phyloP scores from a whole-genome alignment of 2,329 filamentous ascomycete genomes.

The Colletotrichum spaethianum region DNA sequence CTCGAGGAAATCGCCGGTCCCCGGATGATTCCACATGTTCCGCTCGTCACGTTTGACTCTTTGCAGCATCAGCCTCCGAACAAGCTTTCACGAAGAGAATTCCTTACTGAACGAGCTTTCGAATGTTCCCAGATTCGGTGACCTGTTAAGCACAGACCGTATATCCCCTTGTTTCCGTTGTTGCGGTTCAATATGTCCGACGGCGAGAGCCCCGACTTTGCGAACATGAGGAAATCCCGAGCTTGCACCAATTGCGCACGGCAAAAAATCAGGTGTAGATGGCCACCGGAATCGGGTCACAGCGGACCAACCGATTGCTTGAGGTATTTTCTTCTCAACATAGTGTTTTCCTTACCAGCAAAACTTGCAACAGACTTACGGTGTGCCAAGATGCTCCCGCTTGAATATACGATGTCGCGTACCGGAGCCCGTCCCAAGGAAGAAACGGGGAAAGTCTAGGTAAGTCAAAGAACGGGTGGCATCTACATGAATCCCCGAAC shows the following conservation, averaged over 20 bases:
- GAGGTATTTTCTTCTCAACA: slow-evolving; percentile 43
- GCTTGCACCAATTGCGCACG: slow-evolving; percentile 53
- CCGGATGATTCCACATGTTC: background rate
- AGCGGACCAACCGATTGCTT: slow-evolving; percentile 45
- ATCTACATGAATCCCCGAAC: too few species aligned
- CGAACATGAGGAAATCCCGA: slow-evolving; percentile 45
- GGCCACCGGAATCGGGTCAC: slow-evolving; percentile 46
- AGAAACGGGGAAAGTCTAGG: slow-evolving; percentile 55
- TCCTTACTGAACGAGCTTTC: background rate
- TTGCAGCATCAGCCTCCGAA: background rate
- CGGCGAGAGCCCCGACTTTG: slow-evolving; percentile 4
- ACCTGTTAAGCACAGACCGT: background rate
- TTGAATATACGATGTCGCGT: slow-evolving; percentile 52
- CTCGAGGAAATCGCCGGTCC: slow-evolving; percentile 25
- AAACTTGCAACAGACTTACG: background rate
- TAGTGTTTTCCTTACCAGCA: background rate
- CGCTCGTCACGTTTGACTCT: slow-evolving; percentile 3
- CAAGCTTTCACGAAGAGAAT: too few species aligned
- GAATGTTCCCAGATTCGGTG: background rate
- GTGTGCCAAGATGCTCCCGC: slow-evolving; percentile 49
- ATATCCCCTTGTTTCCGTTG: background rate
- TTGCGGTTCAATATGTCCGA: background rate
- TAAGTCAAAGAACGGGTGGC: slow-evolving; percentile 41
- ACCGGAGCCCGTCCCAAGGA: slow-evolving; percentile 51
- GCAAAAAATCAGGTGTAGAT: slow-evolving; percentile 55